These are phyloP conservation scores for Colletotrichum sp. DNA, from an alignment of 2,329 filamentous ascomycete species.

Conservation along the genomic window DNA sequence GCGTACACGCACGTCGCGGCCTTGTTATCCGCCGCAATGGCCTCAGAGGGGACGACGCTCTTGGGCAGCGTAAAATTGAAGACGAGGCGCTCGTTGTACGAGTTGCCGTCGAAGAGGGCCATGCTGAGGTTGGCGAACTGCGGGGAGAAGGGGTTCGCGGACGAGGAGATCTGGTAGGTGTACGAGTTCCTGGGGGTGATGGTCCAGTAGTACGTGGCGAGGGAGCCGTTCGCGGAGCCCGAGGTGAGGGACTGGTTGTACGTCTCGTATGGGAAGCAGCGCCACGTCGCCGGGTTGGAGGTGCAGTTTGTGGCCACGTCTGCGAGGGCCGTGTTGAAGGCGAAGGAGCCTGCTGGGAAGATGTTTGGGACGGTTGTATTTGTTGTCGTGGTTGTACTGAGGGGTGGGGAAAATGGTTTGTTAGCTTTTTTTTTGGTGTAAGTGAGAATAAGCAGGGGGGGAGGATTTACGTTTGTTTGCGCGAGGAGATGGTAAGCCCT, in stretches of 20 bases:
- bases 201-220: slow-evolving; percentile 68
- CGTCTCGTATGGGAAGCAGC: slow-evolving; percentile 62
- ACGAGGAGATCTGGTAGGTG: slow-evolving; percentile 59
- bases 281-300: slow-evolving; percentile 62
- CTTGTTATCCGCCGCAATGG: slow-evolving; percentile 45
- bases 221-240: slow-evolving; percentile 43
- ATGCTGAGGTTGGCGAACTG: slow-evolving; percentile 59
- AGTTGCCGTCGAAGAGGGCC: slow-evolving; percentile 50
- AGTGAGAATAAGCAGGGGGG: not conserved
- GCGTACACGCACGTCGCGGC: slow-evolving; percentile 64
- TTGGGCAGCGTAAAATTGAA: slow-evolving; percentile 62
- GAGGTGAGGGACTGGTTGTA: slow-evolving; percentile 42
- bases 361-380: slow-evolving; percentile 1
- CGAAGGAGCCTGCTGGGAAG: slow-evolving; percentile 69
- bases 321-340: slow-evolving; percentile 63
- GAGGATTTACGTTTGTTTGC: slow-evolving; percentile 34
- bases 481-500: slow-evolving; percentile 45
- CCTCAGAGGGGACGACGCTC: slow-evolving; percentile 51
- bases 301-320: slow-evolving; percentile 61
- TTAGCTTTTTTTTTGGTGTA: slow-evolving; percentile 1
- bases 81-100: slow-evolving; percentile 58
- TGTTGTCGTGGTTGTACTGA: not conserved
- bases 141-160: slow-evolving; percentile 59
- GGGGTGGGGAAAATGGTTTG: not conserved
- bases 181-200: slow-evolving; percentile 48